phyloP scores from a whole-genome alignment of 2,329 filamentous ascomycete genomes.

The Zymoseptoria tritici region DNA sequence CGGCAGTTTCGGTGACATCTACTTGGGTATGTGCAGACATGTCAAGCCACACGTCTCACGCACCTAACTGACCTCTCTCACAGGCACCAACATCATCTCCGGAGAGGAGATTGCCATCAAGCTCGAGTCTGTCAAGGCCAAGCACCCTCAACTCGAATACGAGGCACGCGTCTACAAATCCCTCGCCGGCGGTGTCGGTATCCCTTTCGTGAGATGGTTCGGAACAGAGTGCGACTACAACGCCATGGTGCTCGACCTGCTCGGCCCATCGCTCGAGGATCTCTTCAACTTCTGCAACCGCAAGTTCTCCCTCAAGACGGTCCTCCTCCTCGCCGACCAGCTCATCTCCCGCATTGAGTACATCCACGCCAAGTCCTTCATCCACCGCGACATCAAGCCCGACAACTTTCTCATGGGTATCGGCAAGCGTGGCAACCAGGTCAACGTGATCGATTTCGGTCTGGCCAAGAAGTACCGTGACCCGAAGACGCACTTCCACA shows the following conservation, averaged over 20 bases:
- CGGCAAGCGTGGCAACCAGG: slow-evolving; percentile 97
- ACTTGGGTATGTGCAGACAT: slow-evolving; percentile 56
- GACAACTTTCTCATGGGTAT: slow-evolving; percentile 99
- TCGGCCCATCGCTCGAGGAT: slow-evolving; percentile 92
- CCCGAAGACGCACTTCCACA: slow-evolving; percentile 99
- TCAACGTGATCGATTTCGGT: slow-evolving; percentile 99
- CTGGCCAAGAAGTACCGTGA: slow-evolving; percentile 99
- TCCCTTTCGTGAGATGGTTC: slow-evolving; percentile 98
- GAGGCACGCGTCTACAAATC: slow-evolving; percentile 88
- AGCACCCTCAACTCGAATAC: slow-evolving; percentile 98
- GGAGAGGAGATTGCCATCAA: slow-evolving; percentile 99
- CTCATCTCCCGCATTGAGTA: slow-evolving; percentile 99
- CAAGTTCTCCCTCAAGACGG: slow-evolving; percentile 98
- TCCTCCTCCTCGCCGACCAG: slow-evolving; percentile 91
- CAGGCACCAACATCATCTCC: slow-evolving; percentile 98
- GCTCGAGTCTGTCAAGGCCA: slow-evolving; percentile 98
- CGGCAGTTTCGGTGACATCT: slow-evolving; percentile 96
- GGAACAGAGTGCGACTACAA: slow-evolving; percentile 99
- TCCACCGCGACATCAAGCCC: slow-evolving; percentile 99
- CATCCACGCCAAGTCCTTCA: slow-evolving; percentile 99
- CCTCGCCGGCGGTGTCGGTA: slow-evolving; percentile 92
- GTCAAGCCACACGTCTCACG: background rate
- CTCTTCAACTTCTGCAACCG: slow-evolving; percentile 99
- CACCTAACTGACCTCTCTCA: slow-evolving; percentile 3
- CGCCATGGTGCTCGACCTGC: slow-evolving; percentile 96